A percentile compares a stretch with the other conserved stretches of the same genome.
Conservation (phyloP, 2,329 filamentous ascomycete species). For the Fusarium brevicatenulatum region DNA sequence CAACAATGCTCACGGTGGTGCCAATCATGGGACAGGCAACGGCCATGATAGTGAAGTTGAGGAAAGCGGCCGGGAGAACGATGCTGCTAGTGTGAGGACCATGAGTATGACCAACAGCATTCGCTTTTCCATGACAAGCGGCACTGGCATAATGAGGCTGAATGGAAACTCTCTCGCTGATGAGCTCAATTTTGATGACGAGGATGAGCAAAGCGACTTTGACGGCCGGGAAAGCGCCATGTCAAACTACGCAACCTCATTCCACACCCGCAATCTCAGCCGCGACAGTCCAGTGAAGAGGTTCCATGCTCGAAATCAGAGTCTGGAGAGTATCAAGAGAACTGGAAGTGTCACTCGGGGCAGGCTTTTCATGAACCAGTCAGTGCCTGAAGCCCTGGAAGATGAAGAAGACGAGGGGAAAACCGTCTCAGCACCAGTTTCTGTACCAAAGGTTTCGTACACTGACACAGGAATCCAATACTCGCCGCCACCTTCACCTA, state of each 20-base stretch:
- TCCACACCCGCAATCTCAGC: constrained; percentile 65
- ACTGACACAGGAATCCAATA: constrained; percentile 82
- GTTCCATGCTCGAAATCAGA: constrained; percentile 65
- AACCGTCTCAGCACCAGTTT: constrained; percentile 40
- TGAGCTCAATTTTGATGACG: constrained; percentile 87
- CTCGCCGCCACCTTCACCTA: constrained; percentile 83
- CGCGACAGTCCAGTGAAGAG: constrained; percentile 64
- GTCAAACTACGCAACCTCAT: constrained; percentile 57
- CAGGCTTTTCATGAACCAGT: constrained; percentile 63
- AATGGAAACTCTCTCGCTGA: constrained; percentile 86
- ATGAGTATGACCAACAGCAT: constrained; percentile 78
- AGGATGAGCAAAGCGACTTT: constrained; percentile 78
- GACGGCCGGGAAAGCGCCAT: constrained; percentile 73
- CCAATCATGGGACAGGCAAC: constrained; percentile 40
- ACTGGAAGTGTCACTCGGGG: constrained; percentile 65
- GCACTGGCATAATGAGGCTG: constrained; percentile 63
- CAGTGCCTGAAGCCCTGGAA: constrained; percentile 66
- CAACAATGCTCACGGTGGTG: constrained; percentile 50
- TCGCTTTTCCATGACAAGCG: constrained; percentile 76
- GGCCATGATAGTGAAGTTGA: constrained; percentile 68
- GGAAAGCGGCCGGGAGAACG: constrained; percentile 71
- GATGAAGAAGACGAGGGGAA: constrained; percentile 65
- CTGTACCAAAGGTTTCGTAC: constrained; percentile 63
- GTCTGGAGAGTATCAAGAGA: constrained; percentile 66
- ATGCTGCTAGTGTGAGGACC: constrained; percentile 76